A percentile compares a stretch with the other conserved stretches of the same genome.
phyloP scores from a whole-genome alignment of 495 filamentous ascomycete species.

The Cercophora sp. region DNA sequence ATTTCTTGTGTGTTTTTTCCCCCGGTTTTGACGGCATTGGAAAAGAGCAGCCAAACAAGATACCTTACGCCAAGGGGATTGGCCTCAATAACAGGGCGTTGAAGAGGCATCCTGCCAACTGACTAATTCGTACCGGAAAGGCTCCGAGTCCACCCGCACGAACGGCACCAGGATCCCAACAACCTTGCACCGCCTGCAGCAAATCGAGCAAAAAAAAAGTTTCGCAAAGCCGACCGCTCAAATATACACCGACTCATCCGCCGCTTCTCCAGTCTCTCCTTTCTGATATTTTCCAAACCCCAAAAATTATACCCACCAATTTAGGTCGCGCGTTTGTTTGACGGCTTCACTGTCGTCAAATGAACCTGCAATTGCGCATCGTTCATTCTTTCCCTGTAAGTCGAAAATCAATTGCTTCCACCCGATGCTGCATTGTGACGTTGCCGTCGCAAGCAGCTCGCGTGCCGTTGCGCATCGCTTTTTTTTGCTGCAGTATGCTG shows the following conservation, averaged over 20 bases:
- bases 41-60: too few relatives aligned
- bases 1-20: too few relatives aligned
- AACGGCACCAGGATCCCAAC: neutral
- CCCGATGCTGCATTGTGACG: too few relatives aligned
- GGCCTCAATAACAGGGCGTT: too few relatives aligned
- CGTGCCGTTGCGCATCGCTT: neutral
- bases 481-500: neutral
- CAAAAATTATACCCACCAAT: conserved; percentile 21
- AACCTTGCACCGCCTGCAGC: conserved; percentile 10
- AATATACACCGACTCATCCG: conserved; percentile 7
- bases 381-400: conserved; percentile 44
- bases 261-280: conserved; percentile 13
- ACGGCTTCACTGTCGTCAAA: conserved; percentile 60
- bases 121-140: neutral
- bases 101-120: neutral
- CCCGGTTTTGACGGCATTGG: too few relatives aligned
- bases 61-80: too few relatives aligned
- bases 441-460: too few relatives aligned
- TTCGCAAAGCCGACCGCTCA: conserved; percentile 6
- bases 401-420: too few relatives aligned
- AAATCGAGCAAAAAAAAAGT: neutral
- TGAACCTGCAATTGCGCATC: conserved; percentile 60
- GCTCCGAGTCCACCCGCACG: conserved; percentile 23
- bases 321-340: conserved; percentile 58
- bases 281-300: conserved; percentile 13